Conservation (phyloP, 2,329 filamentous ascomycete genomes). For the Chaetothyriales sp. region DNA sequence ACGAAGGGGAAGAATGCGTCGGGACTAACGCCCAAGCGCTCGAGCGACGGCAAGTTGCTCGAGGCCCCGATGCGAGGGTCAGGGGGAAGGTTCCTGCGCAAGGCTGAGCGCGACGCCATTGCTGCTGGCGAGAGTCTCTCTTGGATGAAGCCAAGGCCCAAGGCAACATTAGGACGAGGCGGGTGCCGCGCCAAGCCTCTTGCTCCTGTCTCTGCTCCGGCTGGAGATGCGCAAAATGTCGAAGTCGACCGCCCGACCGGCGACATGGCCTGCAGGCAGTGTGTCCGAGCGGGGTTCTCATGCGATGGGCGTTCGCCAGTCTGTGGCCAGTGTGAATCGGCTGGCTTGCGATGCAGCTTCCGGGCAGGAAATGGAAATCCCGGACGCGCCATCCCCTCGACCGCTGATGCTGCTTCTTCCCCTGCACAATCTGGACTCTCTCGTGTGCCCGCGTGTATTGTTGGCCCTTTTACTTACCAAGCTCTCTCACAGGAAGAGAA, state of each 20-base stretch:
- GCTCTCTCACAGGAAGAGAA: constrained; percentile 57
- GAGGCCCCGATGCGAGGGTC: too few relatives aligned
- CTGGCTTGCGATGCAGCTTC: background rate
- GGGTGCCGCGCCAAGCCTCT: background rate
- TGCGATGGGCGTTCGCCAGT: background rate
- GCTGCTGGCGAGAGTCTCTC: background rate
- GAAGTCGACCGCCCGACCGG: background rate
- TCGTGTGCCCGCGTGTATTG: background rate
- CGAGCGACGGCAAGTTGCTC: background rate
- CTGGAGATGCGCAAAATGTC: background rate
- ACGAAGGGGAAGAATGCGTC: background rate
- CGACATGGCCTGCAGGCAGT: background rate
- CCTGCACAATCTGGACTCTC: background rate
- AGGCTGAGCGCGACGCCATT: background rate
- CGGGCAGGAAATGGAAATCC: too few relatives aligned
- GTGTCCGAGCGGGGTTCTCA: background rate
- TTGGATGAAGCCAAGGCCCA: background rate
- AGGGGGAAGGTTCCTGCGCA: background rate
- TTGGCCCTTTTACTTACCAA: background rate
- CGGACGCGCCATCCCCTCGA: background rate
- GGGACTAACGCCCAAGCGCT: background rate
- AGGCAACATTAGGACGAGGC: background rate
- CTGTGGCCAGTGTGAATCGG: background rate
- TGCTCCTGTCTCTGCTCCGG: background rate
- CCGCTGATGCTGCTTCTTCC: background rate